Evolutionary conservation across 2,329 filamentous ascomycete species (phyloP).

Genomic region (Colletotrichum paranaense): DNA sequence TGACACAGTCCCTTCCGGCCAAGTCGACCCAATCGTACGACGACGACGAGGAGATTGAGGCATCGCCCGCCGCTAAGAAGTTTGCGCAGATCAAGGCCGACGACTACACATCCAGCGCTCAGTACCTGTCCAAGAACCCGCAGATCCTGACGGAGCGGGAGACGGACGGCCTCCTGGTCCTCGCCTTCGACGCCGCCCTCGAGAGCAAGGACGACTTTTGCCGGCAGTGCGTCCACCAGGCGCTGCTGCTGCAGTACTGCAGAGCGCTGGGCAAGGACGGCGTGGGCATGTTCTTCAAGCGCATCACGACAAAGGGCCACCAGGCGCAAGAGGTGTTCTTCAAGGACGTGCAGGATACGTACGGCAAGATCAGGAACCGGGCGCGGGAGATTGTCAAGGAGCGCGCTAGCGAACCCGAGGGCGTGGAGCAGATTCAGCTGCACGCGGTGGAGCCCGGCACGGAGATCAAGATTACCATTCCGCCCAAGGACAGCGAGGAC

Average conservation of each 20-base stretch:
- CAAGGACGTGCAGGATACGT: conserved; percentile 93
- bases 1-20: conserved; percentile 33
- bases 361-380: conserved; percentile 81
- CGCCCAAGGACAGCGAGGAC: conserved; percentile 75
- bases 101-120: conserved; percentile 78
- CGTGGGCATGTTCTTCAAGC: conserved; percentile 93
- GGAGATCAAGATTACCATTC: conserved; percentile 88
- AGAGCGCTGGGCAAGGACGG: conserved; percentile 88
- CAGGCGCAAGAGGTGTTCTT: conserved; percentile 91
- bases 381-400: conserved; percentile 76
- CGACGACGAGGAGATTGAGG: conserved; percentile 80
- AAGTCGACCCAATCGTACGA: conserved; percentile 60
- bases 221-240: conserved; percentile 92
- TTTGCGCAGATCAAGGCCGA: conserved; percentile 83
- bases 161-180: conserved; percentile 88
- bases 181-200: conserved; percentile 91
- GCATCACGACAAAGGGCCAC: conserved; percentile 89
- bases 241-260: conserved; percentile 93
- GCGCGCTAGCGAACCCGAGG: conserved; percentile 63
- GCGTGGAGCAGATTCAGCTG: conserved; percentile 95
- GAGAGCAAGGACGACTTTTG: conserved; percentile 81
- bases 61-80: conserved; percentile 80
- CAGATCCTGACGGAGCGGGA: conserved; percentile 85
- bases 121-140: conserved; percentile 84
- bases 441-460: conserved; percentile 96